These are phyloP conservation scores for Rhodocollybia butyracea DNA, from an alignment of 768 basidiomycete genomes.

Conservation along the genomic window DNA sequence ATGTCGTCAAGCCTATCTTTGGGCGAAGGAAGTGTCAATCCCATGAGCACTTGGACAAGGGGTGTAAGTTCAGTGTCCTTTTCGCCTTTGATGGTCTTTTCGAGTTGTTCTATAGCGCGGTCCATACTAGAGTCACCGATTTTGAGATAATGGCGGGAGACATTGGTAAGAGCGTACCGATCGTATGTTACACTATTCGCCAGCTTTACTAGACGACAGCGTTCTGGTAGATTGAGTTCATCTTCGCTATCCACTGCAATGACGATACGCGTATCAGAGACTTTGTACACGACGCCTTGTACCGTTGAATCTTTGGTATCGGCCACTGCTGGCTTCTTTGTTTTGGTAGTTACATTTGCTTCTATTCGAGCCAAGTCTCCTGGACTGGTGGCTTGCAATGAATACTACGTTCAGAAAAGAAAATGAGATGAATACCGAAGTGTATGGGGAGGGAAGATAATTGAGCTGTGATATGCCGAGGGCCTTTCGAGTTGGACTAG, in stretches of 20 bases:
- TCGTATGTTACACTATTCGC: constrained; percentile 93
- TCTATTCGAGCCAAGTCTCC: constrained; percentile 90
- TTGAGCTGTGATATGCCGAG: constrained; percentile 68
- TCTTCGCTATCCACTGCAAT: constrained; percentile 73
- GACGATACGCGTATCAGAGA: constrained; percentile 78
- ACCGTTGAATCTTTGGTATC: constrained; percentile 36
- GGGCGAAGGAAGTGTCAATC: constrained; percentile 48
- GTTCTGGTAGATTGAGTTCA: constrained; percentile 79
- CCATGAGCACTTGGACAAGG: constrained; percentile 70
- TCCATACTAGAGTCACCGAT: constrained; percentile 66
- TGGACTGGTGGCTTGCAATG: constrained; percentile 41
- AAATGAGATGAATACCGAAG: constrained; percentile 51
- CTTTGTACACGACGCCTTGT: constrained; percentile 90
- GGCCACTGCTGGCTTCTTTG: constrained; percentile 45
- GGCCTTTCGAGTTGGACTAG: constrained; percentile 86
- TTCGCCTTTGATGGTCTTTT: constrained; percentile 34
- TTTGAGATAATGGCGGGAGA: background rate
- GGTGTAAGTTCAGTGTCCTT: constrained; percentile 34
- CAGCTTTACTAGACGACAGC: constrained; percentile 81
- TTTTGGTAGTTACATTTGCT: constrained; percentile 49
- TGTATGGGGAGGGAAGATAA: constrained; percentile 80
- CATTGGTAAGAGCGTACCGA: constrained; percentile 39
- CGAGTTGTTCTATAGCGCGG: constrained; percentile 67
- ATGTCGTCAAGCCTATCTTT: constrained; percentile 36
- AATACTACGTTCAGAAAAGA: constrained; percentile 4